phyloP scores from a whole-genome alignment of 2,329 filamentous ascomycete species.

The Aphanoascus verrucosus region DNA sequence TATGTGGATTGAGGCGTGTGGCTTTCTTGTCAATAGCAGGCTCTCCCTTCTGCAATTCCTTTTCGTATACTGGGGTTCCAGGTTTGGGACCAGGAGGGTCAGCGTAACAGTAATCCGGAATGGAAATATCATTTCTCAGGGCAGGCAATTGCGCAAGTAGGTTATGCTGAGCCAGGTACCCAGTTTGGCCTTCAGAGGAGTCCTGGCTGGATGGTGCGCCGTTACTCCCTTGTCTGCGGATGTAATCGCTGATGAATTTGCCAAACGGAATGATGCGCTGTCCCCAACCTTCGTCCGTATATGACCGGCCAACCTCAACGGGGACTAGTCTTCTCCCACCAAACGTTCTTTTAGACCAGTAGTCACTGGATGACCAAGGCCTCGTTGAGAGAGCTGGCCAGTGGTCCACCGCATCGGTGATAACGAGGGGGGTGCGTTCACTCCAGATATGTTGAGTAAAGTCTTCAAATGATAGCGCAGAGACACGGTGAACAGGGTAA shows the following conservation, averaged over 20 bases:
- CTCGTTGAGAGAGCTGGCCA: conserved; percentile 67
- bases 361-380: conserved; percentile 62
- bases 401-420: conserved; percentile 51
- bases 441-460: conserved; percentile 53
- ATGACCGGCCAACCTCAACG: conserved; percentile 74
- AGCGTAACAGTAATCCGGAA: conserved; percentile 79
- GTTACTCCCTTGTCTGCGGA: conserved; percentile 31
- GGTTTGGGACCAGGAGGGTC: conserved; percentile 48
- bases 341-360: conserved; percentile 65
- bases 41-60: conserved; percentile 25
- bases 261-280: conserved; percentile 68
- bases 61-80: conserved; percentile 37
- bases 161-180: conserved; percentile 87
- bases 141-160: conserved; percentile 72
- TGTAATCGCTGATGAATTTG: conserved; percentile 55
- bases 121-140: conserved; percentile 61
- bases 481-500: conserved; percentile 32
- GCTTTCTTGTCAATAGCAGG: conserved; percentile 26
- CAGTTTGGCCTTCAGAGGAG: conserved; percentile 35
- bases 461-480: conserved; percentile 43
- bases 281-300: conserved; percentile 75
- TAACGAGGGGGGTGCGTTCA: conserved; percentile 51
- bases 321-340: conserved; percentile 70
- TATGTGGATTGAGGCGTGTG: conserved; percentile 1
- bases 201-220: background rate